Conservation (phyloP, 805 yeast species). For the Vanderwaltozyma tropicalis region DNA sequence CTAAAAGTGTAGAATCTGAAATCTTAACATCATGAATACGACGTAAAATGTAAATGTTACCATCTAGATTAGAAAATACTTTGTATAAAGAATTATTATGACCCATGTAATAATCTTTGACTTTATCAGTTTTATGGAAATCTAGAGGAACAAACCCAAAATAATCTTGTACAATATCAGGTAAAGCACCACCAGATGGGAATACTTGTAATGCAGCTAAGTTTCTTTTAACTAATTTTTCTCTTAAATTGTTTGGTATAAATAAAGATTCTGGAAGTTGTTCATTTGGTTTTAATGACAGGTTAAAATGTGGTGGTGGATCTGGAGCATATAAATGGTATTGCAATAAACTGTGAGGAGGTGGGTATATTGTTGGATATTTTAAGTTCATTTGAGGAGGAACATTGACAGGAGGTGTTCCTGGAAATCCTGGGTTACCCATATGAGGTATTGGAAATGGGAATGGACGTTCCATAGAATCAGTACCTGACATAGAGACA, state of each 20-base stretch:
- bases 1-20: constrained; percentile 36
- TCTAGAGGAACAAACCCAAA: constrained; percentile 83
- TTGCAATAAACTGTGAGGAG: constrained; percentile 40
- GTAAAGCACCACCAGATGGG: constrained; percentile 36
- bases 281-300: constrained; percentile 59
- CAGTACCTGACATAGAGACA: background rate
- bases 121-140: constrained; percentile 25
- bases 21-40: constrained; percentile 55
- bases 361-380: constrained; percentile 30
- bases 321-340: constrained; percentile 85
- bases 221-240: constrained; percentile 57
- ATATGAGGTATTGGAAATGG: constrained; percentile 1
- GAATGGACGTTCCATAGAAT: background rate
- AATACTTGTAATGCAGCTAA: constrained; percentile 71
- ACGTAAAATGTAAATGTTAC: constrained; percentile 64
- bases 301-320: constrained; percentile 63
- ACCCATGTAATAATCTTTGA: constrained; percentile 34
- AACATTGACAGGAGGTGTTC: background rate
- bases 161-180: constrained; percentile 71
- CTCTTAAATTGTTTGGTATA: constrained; percentile 62
- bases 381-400: constrained; percentile 9
- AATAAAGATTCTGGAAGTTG: constrained; percentile 60
- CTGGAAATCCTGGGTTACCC: constrained; percentile 1
- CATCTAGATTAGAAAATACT: constrained; percentile 70
- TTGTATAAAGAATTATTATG: constrained; percentile 59